phyloP scores from a whole-genome alignment of 306 rosid species.

The Quercus agrifolia region DNA sequence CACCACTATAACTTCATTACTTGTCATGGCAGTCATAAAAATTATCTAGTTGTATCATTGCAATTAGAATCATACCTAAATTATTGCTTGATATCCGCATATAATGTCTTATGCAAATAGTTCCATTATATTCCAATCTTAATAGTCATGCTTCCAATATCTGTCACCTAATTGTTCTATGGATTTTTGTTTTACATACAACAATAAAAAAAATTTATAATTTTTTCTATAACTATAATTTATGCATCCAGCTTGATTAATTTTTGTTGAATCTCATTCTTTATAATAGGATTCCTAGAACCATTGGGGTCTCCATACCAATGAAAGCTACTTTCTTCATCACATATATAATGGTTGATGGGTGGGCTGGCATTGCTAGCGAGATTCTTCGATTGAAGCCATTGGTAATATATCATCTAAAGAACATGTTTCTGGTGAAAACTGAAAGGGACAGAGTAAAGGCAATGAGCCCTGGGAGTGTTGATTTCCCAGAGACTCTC shows the following conservation, averaged over 20 bases:
- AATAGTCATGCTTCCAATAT: not conserved
- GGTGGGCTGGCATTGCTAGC: conserved; percentile 96
- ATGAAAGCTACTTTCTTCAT: conserved; percentile 97
- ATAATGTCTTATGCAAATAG: not conserved
- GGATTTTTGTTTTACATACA: not conserved
- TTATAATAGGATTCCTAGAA: conserved; percentile 79
- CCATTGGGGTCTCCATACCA: conserved; percentile 95
- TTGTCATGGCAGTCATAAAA: not conserved
- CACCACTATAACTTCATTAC: not conserved
- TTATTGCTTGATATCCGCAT: not conserved
- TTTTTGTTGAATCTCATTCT: conserved; percentile 12
- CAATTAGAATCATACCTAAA: not conserved
- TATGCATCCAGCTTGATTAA: not conserved
- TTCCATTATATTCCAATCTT: not conserved
- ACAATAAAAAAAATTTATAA: not conserved
- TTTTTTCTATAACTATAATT: not conserved
- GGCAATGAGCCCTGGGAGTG: conserved; percentile 91
- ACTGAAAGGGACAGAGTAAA: conserved; percentile 87
- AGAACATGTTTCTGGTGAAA: conserved; percentile 88
- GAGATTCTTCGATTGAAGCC: conserved; percentile 95
- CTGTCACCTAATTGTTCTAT: not conserved
- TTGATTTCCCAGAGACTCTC: conserved; percentile 82
- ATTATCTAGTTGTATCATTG: not conserved
- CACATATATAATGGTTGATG: conserved; percentile 96
- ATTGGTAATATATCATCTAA: conserved; percentile 87